Percentiles rank a stretch among this genome's conserved stretches.
Conservation (phyloP, 1,284 basidiomycete species). For the Coniophora puteana region DNA sequence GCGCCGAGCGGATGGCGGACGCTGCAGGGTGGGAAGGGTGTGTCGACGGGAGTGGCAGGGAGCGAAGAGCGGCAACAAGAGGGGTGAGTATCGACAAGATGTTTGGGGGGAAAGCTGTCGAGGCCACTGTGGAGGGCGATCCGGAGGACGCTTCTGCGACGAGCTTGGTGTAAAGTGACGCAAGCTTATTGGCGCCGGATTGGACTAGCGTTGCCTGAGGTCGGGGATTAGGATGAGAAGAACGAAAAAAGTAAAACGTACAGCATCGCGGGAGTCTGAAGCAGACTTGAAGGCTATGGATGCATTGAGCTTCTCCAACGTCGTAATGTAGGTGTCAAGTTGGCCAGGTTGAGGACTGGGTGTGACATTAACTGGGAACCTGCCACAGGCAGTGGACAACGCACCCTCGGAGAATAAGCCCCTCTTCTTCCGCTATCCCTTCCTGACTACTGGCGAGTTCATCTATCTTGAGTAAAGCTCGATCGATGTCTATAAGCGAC, state of each 20-base stretch:
- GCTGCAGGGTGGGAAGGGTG: constrained; percentile 78
- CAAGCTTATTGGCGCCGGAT: constrained; percentile 75
- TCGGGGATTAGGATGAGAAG: background rate
- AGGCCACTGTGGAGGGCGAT: constrained; percentile 45
- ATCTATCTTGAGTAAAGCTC: constrained; percentile 70
- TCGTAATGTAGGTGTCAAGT: constrained; percentile 62
- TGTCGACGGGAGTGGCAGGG: constrained; percentile 67
- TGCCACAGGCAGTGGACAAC: constrained; percentile 13
- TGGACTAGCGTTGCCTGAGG: constrained; percentile 68
- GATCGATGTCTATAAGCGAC: constrained; percentile 62
- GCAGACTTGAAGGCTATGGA: constrained; percentile 74
- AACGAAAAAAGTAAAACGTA: constrained; percentile 18
- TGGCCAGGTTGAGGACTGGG: constrained; percentile 70
- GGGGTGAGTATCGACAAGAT: constrained; percentile 54
- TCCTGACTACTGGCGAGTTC: constrained; percentile 72
- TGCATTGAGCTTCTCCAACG: constrained; percentile 70
- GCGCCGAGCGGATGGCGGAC: constrained; percentile 51
- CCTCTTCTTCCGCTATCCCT: constrained; percentile 74
- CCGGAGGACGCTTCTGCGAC: constrained; percentile 80
- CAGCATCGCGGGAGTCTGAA: constrained; percentile 55
- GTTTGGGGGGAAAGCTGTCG: constrained; percentile 51
- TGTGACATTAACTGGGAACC: background rate
- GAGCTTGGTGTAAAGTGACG: constrained; percentile 74
- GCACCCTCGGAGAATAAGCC: constrained; percentile 71
- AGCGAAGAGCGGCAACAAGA: constrained; percentile 64